These are phyloP conservation scores for Potentilla sterilis DNA, from an alignment of 306 rosid species.

Conservation along the genomic window DNA sequence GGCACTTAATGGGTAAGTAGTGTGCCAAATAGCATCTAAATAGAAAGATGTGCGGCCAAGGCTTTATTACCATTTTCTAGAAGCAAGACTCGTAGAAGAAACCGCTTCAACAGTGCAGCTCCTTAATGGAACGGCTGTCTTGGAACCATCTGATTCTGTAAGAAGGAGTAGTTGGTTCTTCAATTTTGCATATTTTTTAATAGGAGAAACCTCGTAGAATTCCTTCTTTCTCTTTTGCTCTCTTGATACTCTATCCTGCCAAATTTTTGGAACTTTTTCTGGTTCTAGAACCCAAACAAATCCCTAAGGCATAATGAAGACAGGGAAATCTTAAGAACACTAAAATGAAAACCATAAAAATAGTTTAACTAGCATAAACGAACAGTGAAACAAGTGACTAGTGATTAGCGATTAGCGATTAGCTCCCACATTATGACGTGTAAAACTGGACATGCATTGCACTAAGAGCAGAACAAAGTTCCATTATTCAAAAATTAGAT, in stretches of 20 bases:
- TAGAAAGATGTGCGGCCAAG: conserved; percentile 9
- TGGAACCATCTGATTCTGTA: conserved; percentile 54
- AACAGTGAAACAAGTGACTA: too few relatives aligned
- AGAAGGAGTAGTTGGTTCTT: conserved; percentile 48
- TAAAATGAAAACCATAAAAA: not conserved
- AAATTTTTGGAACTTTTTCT: conserved; percentile 48
- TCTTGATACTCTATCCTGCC: conserved; percentile 38
- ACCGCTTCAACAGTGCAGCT: conserved; percentile 71
- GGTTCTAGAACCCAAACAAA: conserved; percentile 78
- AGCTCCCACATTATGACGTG: too few relatives aligned
- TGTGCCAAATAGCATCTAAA: not conserved
- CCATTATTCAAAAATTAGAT: too few relatives aligned
- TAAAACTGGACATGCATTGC: too few relatives aligned
- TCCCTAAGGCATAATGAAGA: conserved; percentile 52
- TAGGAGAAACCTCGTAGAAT: conserved; percentile 60
- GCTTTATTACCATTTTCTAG: conserved; percentile 77
- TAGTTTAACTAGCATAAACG: not conserved
- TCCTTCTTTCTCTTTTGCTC: conserved; percentile 66
- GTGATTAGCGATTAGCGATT: not conserved
- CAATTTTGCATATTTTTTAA: conserved; percentile 61
- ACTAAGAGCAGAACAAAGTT: too few relatives aligned
- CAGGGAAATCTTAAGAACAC: conserved; percentile 17
- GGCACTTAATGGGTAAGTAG: not conserved
- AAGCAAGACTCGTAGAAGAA: conserved; percentile 60
- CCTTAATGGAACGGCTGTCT: conserved; percentile 46